Evolutionary conservation across 768 basidiomycete species (phyloP).

Genomic region (Boletellus ananas): DNA sequence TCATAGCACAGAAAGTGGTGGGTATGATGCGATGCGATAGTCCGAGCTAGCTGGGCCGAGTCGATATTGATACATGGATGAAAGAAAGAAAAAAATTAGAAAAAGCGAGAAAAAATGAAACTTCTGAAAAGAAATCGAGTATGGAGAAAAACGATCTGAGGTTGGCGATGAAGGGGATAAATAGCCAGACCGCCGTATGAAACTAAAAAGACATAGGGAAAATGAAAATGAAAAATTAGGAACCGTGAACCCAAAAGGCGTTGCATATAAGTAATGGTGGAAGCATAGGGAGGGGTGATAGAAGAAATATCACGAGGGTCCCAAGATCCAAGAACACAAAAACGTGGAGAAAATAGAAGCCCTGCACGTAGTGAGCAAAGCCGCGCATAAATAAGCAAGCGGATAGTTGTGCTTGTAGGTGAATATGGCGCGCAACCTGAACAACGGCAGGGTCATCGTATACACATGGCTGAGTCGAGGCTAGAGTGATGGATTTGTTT

Average conservation of each 20-base stretch:
- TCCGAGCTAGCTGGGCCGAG: constrained; percentile 26
- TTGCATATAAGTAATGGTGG: constrained; percentile 15
- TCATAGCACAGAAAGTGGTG: constrained; percentile 25
- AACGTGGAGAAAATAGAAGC: constrained; percentile 27
- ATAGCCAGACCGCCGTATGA: constrained; percentile 16
- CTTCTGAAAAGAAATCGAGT: constrained; percentile 1
- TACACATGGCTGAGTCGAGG: constrained; percentile 33
- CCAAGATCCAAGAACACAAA: constrained; percentile 44
- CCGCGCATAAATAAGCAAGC: constrained; percentile 33
- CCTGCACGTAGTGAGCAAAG: constrained; percentile 21
- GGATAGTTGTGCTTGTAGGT: constrained; percentile 19
- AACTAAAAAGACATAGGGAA: constrained; percentile 28
- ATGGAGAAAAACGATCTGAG: not conserved
- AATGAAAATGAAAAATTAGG: constrained; percentile 20
- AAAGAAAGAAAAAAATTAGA: not conserved
- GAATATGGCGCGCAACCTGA: constrained; percentile 24
- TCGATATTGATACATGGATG: constrained; percentile 32
- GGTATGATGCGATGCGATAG: constrained; percentile 34
- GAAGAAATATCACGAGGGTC: constrained; percentile 28
- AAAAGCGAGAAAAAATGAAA: not conserved
- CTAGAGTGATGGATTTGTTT: constrained; percentile 22
- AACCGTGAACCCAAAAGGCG: constrained; percentile 20
- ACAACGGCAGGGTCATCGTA: constrained; percentile 24
- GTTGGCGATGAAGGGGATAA: constrained; percentile 13
- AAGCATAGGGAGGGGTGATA: constrained; percentile 17